Base-by-base conservation (phyloP, 1,139 yeast species). In the Diutina scorzettiae region DNA sequence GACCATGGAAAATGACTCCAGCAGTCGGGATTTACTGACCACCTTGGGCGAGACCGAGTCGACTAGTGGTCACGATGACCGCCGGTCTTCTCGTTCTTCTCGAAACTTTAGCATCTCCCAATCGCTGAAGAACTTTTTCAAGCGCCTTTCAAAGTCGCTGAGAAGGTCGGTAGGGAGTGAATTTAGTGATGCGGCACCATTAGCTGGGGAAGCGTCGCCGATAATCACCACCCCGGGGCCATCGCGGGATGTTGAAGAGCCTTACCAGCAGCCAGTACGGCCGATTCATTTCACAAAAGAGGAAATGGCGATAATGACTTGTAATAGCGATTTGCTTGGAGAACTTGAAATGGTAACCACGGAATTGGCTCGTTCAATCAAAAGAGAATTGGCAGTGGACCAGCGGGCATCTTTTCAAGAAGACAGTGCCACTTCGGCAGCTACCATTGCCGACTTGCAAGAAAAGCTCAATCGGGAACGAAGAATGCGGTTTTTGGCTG, bases 351-450 rank as follows among this genome's bases (percentile, higher is more conserved):
- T 80, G 29, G 79, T 82, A 1, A 78, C 89, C 2, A 71, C 74
- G 18, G 93, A 82, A 53, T 64, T 82, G 42, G 89, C 87, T 0
- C 73, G 76, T 19, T 78, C 87, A 0, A 79, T 82, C 42, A 71
- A 74, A 43, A 63, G 91, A 41, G 93, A 82, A 55, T 63, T 81
- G 21, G 57, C 64, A 7, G 55, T 81, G 37, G 87, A 80, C 51
- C 17, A 11, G 17, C 25, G 28, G 8, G 37, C 14, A 8, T 18
- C 4, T 12, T 24, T 17, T 14, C 14, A 4, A 14, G 30, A 27
- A 5, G 12, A 17, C 37, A 9, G 11, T 28, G 23, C 6, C 9
- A 1, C 23, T 27, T 14, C 29, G 27, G 23, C 12, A 11, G 7
- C 7, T 8, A 27, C n/a, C n/a, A 46, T 80, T 29, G 66, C 71